These are phyloP conservation scores for Rhododendron molle DNA, from an alignment of 148 eudicot genomes.

Conservation along the genomic window DNA sequence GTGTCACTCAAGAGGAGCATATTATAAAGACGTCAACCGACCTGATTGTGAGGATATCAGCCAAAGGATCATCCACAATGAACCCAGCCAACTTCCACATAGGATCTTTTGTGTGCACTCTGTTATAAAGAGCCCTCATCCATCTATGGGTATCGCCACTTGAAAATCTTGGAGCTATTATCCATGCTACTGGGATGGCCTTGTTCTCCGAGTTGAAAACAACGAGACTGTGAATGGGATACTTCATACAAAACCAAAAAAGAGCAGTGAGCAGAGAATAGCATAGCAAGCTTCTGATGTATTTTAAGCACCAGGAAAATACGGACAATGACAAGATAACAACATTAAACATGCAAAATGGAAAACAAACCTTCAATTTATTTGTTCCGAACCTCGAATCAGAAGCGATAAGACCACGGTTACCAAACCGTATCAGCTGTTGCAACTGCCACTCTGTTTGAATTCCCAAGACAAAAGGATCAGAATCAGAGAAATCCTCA, in stretches of 20 bases:
- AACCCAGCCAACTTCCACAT: constrained; percentile 90
- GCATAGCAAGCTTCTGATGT: constrained; percentile 2
- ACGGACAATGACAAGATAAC: neutral
- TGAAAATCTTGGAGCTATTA: constrained; percentile 69
- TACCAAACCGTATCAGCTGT: constrained; percentile 90
- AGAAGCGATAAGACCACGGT: constrained; percentile 66
- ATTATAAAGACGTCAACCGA: constrained; percentile 13
- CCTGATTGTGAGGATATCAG: constrained; percentile 68
- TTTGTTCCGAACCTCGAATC: constrained; percentile 77
- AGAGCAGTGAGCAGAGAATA: constrained; percentile 15
- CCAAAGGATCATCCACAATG: constrained; percentile 78
- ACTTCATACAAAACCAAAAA: constrained; percentile 41
- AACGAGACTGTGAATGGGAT: constrained; percentile 85
- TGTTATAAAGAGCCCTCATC: constrained; percentile 93
- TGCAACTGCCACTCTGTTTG: constrained; percentile 99
- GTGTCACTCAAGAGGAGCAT: neutral
- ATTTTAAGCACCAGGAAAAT: neutral
- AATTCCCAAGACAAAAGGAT: constrained; percentile 74
- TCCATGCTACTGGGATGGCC: constrained; percentile 96
- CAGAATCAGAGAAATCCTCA: constrained; percentile 67
- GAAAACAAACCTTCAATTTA: constrained; percentile 67
- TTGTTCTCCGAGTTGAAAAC: constrained; percentile 93
- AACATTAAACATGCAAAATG: neutral
- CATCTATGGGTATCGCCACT: constrained; percentile 60
- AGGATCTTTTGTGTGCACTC: constrained; percentile 72